These are phyloP conservation scores for Echria macrotheca DNA, from an alignment of 495 filamentous ascomycete genomes.

Conservation along the genomic window DNA sequence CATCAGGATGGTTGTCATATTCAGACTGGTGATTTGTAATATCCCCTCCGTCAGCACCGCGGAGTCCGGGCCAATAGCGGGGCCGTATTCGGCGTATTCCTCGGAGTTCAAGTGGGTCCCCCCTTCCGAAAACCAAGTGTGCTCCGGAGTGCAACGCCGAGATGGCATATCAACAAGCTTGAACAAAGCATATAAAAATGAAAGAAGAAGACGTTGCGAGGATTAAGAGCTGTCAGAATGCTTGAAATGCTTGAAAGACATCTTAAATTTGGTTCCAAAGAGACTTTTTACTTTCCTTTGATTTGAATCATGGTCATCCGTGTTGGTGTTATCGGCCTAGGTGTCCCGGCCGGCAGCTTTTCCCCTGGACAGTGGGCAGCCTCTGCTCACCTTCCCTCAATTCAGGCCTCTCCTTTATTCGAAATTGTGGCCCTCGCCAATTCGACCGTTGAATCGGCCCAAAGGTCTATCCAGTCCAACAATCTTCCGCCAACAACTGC, in stretches of 20 bases:
- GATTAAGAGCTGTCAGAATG: too few relatives aligned
- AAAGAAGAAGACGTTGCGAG: too few relatives aligned
- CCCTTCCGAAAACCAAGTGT: not conserved
- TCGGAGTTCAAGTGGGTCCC: constrained; percentile 5
- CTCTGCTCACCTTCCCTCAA: constrained; percentile 40
- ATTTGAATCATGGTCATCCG: constrained; percentile 7
- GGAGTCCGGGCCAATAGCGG: constrained; percentile 1
- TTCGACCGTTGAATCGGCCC: constrained; percentile 37
- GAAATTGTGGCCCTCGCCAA: constrained; percentile 42
- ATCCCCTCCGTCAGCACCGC: not conserved
- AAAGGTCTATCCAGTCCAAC: constrained; percentile 36
- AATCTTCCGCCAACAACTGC: constrained; percentile 33
- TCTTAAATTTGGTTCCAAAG: too few relatives aligned
- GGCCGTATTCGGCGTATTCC: not conserved
- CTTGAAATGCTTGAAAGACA: too few relatives aligned
- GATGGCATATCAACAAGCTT: not conserved
- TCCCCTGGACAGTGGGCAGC: constrained; percentile 35
- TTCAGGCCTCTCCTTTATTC: constrained; percentile 33
- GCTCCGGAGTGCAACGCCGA: not conserved
- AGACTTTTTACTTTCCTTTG: too few relatives aligned
- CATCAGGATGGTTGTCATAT: too few relatives aligned
- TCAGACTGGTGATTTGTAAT: too few relatives aligned
- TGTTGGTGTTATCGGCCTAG: constrained; percentile 39
- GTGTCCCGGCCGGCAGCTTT: constrained; percentile 4
- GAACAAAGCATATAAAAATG: not conserved